Evolutionary conservation across 768 basidiomycete species (phyloP), one percentile per base, ranked within the genome.

Genomic region (Mycena kentingensis): DNA sequence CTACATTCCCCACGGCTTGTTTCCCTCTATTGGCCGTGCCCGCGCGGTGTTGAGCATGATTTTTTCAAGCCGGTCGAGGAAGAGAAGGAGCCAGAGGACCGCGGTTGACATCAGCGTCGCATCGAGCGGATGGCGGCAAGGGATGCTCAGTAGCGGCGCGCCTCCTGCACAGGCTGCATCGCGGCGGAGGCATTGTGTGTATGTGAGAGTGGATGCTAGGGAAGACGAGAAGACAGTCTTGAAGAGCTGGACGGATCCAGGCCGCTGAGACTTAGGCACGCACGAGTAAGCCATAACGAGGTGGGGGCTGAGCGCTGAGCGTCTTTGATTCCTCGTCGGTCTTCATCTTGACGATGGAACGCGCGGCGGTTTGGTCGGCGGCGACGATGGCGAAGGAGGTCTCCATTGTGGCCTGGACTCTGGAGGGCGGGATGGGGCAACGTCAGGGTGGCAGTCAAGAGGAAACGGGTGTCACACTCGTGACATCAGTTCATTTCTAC

Each of bases 261-360:
- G n/a, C n/a, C n/a, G n/a, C n/a, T n/a, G n/a, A n/a, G n/a, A n/a
- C n/a, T n/a, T n/a, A n/a, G 94, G 90, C 70, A 97, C 94, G 58
- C 95, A 96, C 57, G 91, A 91, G 70, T 87, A 93, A 1, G 93
- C 86, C 93, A 99, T 96, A 65, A 95, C 80, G 28, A 98, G 76
- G 70, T 97, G 92, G 22, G 93, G 86, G 57, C 91, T 87, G 36
- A n/a, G n/a, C n/a, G n/a, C n/a, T n/a, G n/a, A 99, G 79, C 21
- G 81, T 78, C 71, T 94, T 93, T 77, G 95, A 92, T 76, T 98
- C 95, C 74, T 92, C 90, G 72, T 97, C 93, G 31, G 79, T 68
- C 77, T 98, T 97, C 93, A 98, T 97, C 75, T 94, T 96, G 67
- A 98, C 87, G 71, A 99, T 92, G 27, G 93, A 97, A 61, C 92